Conservation (phyloP, 768 basidiomycete species). For the Leucocoprinus leucothites region DNA sequence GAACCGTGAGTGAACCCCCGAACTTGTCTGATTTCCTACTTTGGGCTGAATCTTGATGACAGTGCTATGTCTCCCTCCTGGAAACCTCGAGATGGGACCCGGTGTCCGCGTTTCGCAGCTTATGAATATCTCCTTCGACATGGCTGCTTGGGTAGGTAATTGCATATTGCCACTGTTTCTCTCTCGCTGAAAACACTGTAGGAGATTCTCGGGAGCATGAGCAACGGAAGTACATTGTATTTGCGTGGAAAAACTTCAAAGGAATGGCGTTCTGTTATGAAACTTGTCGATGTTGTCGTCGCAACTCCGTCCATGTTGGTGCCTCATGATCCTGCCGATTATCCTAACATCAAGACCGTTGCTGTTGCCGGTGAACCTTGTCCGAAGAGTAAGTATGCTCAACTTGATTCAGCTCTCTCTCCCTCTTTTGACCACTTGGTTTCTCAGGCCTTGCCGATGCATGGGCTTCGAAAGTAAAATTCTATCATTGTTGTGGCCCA, state of each 20-base stretch:
- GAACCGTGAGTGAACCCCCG: slow-evolving; percentile 39
- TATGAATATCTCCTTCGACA: slow-evolving; percentile 64
- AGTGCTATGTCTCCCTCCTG: slow-evolving; percentile 42
- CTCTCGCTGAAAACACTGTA: slow-evolving; percentile 23
- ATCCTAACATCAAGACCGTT: slow-evolving; percentile 51
- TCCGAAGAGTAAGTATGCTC: slow-evolving; percentile 37
- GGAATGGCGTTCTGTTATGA: slow-evolving; percentile 51
- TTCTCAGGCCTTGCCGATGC: slow-evolving; percentile 34
- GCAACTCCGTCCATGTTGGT: slow-evolving; percentile 55
- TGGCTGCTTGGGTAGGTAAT: slow-evolving; percentile 54
- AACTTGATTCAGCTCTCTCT: not conserved
- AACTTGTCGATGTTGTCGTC: slow-evolving; percentile 50
- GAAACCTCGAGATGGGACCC: slow-evolving; percentile 57
- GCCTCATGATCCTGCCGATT: slow-evolving; percentile 47
- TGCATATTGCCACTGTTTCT: not conserved
- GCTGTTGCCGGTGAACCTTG: slow-evolving; percentile 58
- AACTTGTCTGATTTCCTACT: slow-evolving; percentile 8
- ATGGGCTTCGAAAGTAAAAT: slow-evolving; percentile 41
- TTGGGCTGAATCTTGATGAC: slow-evolving; percentile 22
- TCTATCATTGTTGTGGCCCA: slow-evolving; percentile 55
- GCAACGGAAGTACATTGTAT: slow-evolving; percentile 52
- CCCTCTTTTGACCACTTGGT: not conserved
- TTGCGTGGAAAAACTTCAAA: slow-evolving; percentile 50
- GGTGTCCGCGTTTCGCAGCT: slow-evolving; percentile 56
- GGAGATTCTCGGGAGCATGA: slow-evolving; percentile 54